Percentiles rank a stretch among this genome's conserved stretches.
Evolutionary conservation across 441 rosid genomes (phyloP).

Genomic region (Gossypium trilobum): DNA sequence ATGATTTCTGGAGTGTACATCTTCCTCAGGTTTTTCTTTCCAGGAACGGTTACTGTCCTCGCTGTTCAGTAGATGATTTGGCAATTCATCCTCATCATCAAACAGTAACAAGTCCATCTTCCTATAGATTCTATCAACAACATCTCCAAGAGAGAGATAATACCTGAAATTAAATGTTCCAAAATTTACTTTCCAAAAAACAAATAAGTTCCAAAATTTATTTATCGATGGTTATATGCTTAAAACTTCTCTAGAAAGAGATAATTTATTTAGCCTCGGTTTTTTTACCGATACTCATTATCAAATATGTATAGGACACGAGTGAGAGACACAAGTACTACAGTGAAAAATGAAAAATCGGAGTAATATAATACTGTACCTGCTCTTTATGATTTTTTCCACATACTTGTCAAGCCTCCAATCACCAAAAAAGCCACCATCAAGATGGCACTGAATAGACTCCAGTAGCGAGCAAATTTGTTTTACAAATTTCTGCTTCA

Average conservation of each 20-base stretch:
- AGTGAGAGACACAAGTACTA: not conserved
- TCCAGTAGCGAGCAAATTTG: constrained; percentile 70
- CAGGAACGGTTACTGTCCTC: constrained; percentile 60
- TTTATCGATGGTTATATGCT: not conserved
- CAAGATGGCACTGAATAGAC: constrained; percentile 63
- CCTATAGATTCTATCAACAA: constrained; percentile 52
- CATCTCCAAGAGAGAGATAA: constrained; percentile 45
- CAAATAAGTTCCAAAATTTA: too few relatives aligned
- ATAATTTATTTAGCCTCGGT: not conserved
- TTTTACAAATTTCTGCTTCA: constrained; percentile 61
- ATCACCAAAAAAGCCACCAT: constrained; percentile 84
- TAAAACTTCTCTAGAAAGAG: not conserved
- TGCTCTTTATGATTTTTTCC: constrained; percentile 52
- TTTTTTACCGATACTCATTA: not conserved
- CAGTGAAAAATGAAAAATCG: not conserved
- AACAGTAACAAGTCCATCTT: constrained; percentile 72
- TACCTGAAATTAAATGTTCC: constrained; percentile 44
- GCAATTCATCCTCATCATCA: constrained; percentile 47
- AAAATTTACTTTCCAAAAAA: not conserved
- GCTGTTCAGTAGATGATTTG: constrained; percentile 42
- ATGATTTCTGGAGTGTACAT: constrained; percentile 14
- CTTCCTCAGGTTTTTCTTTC: constrained; percentile 32
- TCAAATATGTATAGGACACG: not conserved
- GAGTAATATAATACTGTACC: constrained; percentile 30
- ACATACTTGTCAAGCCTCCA: constrained; percentile 83